Percentiles rank a stretch among this genome's conserved stretches.
phyloP scores from a whole-genome alignment of 2,329 filamentous ascomycete species.

The Plectosphaerella sp. region DNA sequence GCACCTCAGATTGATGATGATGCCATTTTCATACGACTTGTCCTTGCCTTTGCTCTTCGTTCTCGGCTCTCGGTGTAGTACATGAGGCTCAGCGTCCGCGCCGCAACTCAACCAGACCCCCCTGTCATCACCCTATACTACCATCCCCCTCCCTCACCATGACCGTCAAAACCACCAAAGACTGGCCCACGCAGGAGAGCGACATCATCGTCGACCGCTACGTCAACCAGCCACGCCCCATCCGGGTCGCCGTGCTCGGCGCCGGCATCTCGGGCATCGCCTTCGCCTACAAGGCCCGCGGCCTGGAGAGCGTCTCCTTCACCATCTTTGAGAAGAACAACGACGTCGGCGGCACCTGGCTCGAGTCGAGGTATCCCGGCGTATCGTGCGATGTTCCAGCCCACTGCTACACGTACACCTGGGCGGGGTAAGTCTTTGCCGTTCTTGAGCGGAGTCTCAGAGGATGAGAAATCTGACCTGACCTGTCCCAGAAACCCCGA shows the following conservation, averaged over 20 bases:
- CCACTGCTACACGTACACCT: not conserved
- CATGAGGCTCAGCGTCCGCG: too few species aligned
- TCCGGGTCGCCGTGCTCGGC: not conserved
- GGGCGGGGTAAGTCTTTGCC: not conserved
- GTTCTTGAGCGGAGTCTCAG: not conserved
- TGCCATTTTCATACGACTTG: too few species aligned
- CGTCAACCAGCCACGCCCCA: not conserved
- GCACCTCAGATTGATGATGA: too few species aligned
- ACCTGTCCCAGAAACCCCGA: not conserved
- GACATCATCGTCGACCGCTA: not conserved
- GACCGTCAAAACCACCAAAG: not conserved
- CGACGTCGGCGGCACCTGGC: not conserved
- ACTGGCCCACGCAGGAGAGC: not conserved
- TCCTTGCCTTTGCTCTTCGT: too few species aligned
- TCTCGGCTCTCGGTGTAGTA: too few species aligned
- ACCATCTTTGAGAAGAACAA: not conserved
- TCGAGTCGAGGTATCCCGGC: not conserved
- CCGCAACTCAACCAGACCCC: too few species aligned
- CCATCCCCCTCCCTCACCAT: not conserved
- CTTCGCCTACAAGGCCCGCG: not conserved
- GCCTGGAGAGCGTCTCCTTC: constrained; percentile 2
- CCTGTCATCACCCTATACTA: too few species aligned
- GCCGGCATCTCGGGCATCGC: not conserved
- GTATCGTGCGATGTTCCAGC: not conserved
- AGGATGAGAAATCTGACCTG: not conserved